A percentile compares a stretch with the other conserved stretches of the same genome.
phyloP scores from a whole-genome alignment of 495 filamentous ascomycete species.

The Aspergillus heteromorphus region DNA sequence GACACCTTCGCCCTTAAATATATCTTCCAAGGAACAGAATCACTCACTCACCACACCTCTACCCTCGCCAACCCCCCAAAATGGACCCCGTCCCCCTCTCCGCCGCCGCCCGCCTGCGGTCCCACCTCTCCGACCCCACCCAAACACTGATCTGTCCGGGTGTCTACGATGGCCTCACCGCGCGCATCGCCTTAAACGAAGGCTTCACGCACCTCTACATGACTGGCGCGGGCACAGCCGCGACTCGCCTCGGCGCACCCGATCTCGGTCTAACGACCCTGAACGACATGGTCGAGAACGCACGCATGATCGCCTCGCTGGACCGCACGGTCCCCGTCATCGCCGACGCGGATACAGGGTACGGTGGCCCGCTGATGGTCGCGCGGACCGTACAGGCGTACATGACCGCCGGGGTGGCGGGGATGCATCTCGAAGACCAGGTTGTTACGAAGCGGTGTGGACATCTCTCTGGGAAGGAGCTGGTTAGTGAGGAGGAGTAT shows the following conservation, averaged over 20 bases:
- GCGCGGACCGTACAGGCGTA: constrained; percentile 50
- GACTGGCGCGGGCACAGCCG: background rate
- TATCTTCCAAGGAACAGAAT: too few relatives aligned
- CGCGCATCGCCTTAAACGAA: constrained; percentile 47
- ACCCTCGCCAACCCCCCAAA: too few relatives aligned
- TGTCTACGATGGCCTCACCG: constrained; percentile 56
- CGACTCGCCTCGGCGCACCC: constrained; percentile 44
- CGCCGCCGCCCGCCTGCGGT: background rate
- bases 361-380: constrained; percentile 50
- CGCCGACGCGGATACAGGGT: constrained; percentile 58
- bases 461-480: constrained; percentile 48
- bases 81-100: background rate
- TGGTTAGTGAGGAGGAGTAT: constrained; percentile 44
- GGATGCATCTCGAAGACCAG: constrained; percentile 62
- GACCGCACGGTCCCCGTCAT: constrained; percentile 41
- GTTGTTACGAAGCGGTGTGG: constrained; percentile 55
- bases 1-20: too few relatives aligned
- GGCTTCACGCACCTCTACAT: constrained; percentile 28
- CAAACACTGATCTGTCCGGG: constrained; percentile 28
- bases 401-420: constrained; percentile 52
- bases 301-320: constrained; percentile 19
- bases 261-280: constrained; percentile 49
- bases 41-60: too few relatives aligned
- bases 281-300: constrained; percentile 16
- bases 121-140: background rate